Evolutionary conservation across 208 protist genomes (phyloP).

Genomic region (Leishmania mexicana): DNA sequence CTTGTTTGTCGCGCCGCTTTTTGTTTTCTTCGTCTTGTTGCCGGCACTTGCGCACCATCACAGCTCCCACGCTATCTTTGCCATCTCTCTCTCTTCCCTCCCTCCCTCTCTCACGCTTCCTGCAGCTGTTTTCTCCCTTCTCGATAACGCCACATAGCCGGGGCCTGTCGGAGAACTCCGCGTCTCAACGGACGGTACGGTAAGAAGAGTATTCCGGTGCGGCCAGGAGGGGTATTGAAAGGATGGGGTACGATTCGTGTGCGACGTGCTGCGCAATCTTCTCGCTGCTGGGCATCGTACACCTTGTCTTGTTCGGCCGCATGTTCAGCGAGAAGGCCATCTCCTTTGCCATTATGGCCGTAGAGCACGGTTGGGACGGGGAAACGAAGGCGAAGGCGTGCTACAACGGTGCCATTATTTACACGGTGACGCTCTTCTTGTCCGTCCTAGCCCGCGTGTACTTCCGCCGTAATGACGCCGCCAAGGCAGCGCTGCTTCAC

Average conservation of each 20-base stretch:
- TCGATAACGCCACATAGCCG: background rate
- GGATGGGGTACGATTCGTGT: constrained; percentile 65
- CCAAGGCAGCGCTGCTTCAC: constrained; percentile 40
- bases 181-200: background rate
- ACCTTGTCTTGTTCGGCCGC: constrained; percentile 78
- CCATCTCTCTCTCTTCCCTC: background rate
- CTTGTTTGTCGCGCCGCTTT: background rate
- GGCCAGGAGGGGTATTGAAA: background rate
- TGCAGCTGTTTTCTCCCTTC: background rate
- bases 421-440: constrained; percentile 74
- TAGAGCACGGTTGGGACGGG: constrained; percentile 75
- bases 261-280: constrained; percentile 85
- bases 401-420: constrained; percentile 88
- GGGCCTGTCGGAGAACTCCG: background rate
- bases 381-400: constrained; percentile 82
- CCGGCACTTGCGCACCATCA: background rate
- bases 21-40: background rate
- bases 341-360: constrained; percentile 73
- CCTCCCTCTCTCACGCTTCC: background rate
- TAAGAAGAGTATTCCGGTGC: background rate
- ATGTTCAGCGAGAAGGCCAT: constrained; percentile 77
- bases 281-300: constrained; percentile 84
- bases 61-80: background rate
- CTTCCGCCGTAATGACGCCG: constrained; percentile 62
- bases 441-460: constrained; percentile 81